phyloP scores from a whole-genome alignment of 1,284 basidiomycete species.

The Spongiforma sp. region DNA sequence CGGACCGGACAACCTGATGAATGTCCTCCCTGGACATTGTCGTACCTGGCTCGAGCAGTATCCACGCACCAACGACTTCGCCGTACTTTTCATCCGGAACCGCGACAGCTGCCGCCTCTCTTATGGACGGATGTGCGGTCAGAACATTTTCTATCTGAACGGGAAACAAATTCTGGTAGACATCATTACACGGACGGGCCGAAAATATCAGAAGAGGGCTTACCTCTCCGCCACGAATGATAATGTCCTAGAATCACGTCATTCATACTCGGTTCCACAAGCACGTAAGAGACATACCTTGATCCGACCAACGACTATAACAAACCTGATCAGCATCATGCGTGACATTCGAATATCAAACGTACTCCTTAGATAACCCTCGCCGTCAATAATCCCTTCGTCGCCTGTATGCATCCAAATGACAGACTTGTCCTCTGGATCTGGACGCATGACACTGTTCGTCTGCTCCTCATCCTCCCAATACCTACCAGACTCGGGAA shows the following conservation, averaged over 20 bases:
- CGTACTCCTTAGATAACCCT: slow-evolving; percentile 79
- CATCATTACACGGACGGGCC: background rate
- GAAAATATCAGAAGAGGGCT: background rate
- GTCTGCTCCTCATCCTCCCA: slow-evolving; percentile 81
- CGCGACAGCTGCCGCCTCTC: slow-evolving; percentile 76
- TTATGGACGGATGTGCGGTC: slow-evolving; percentile 63
- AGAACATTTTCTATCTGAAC: slow-evolving; percentile 85
- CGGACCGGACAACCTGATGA: slow-evolving; percentile 52
- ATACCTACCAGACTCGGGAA: slow-evolving; percentile 57
- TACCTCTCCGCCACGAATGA: slow-evolving; percentile 88
- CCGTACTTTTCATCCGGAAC: slow-evolving; percentile 76
- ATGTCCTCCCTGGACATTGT: slow-evolving; percentile 56
- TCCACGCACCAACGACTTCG: slow-evolving; percentile 82
- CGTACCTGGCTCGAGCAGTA: slow-evolving; percentile 55
- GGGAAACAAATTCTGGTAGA: slow-evolving; percentile 76
- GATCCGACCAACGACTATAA: slow-evolving; percentile 74
- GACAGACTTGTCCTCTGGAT: slow-evolving; percentile 55
- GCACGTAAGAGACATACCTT: slow-evolving; percentile 50
- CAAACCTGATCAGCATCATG: slow-evolving; percentile 10
- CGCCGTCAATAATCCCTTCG: slow-evolving; percentile 80
- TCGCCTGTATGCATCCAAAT: slow-evolving; percentile 90
- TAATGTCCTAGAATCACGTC: slow-evolving; percentile 63
- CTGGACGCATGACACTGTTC: slow-evolving; percentile 58
- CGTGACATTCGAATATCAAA: slow-evolving; percentile 11
- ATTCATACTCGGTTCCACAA: background rate